Evolutionary conservation across 768 basidiomycete genomes (phyloP), one percentile per base, ranked within the genome.

Genomic region (Auriculariales sp.): DNA sequence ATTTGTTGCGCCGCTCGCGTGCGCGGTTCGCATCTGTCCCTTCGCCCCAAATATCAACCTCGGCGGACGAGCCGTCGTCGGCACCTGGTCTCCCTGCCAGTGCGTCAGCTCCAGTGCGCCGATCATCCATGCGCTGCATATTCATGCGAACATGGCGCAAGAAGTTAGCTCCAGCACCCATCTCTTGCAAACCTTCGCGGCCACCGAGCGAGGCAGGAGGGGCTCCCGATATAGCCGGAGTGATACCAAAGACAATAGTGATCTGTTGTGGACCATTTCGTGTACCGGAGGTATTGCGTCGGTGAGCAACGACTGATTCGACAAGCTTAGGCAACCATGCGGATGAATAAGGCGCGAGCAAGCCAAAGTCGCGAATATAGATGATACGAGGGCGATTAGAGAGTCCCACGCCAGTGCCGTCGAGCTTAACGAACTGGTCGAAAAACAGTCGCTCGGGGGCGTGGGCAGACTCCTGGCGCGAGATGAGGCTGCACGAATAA

Each of bases 241-340:
- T 81, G 58, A 88, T 78, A n/a, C 90, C 89, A 57, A 94, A 85
- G 15, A 95, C 71, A 44, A 95, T 88, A 6, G 81, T 77, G 56
- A 82, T 85, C 2, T 90, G 87, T 78, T 78, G 30, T 64, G 55
- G 11, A 79, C 73, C n/a, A n/a, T 76, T 70, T 10, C 78, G 71
- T 27, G 77, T 69, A 1, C 78, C 64, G 6, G 81, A 66, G 3
- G 80, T 70, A 2, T 83, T 80, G 54, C 77, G 73, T 28, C 91
- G 76, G 31, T 88, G 74, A 49, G 79, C 70, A 35, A 81, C 77
- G n/a, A 93, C 84, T 11, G 87, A 81, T 27, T 77, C 71, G 12
- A 91, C 70, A 24, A 97, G 72, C 32, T 81, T 72, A 10, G 87
- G 79, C 59, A 85, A 93, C 90, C 93, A 92, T 0, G 71, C 64